Evolutionary conservation across 345 rosid genomes (phyloP), one percentile per base, ranked within the genome.

Genomic region (Corchorus olitorius): DNA sequence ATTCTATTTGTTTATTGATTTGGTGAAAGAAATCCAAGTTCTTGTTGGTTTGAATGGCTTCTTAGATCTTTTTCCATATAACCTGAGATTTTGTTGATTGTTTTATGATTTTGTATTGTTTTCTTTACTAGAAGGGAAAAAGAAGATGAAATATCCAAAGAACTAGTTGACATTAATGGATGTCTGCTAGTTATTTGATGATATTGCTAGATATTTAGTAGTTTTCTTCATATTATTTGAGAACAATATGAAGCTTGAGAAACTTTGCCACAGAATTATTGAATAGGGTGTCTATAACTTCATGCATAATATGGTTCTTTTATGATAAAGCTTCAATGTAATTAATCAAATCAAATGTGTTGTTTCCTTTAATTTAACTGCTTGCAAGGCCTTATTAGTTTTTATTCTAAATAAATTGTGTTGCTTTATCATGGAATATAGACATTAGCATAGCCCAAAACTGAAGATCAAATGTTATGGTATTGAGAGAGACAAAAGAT

Each of bases 401-500:
- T 50, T 14, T 68, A 49, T 22, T 67, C 17, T 48, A 20, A 55
- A 22, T 37, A 8, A 27, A 27, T 39, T 1, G 58, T 27, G 33
- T 50, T 69, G 22, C 54, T 55, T 71, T 37, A 37, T 49, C 63
- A 54, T 54, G 34, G 55, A 35, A 71, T 17, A 4, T 53, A 11
- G 74, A 67, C 43, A 69, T 27, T 15, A 49, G 49, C 41, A 48
- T 66, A 49, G 53, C 72, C 75, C 74, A 64, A 77, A 41, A 52
- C 10, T 56, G 15, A 34, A 46, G 74, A 78, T 74, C 71, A 43
- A 1, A 34, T 63, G 55, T 66, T 65, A 7, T 37, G 27, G 45
- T 37, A 70, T 12, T 50, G 20, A 53, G 77, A 70, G 59, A 74
- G 76, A 77, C 55, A 43, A 67, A 77, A 41, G 19, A 49, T 41